A percentile compares a stretch with the other conserved stretches of the same genome.
Conservation (phyloP, 345 rosid genomes). For the Noccaea bulbosa region DNA sequence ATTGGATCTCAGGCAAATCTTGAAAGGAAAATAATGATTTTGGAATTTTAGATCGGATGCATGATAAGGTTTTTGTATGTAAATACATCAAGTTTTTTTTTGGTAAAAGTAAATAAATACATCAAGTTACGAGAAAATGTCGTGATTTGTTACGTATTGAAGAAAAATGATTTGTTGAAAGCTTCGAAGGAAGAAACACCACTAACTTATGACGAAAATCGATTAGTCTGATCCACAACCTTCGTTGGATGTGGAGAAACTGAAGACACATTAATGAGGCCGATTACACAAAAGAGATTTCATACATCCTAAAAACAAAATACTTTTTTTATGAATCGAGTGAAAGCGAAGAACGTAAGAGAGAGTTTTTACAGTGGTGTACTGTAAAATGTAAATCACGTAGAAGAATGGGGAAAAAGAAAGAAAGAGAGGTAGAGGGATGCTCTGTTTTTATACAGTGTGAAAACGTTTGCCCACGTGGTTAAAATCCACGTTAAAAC, state of each 20-base stretch:
- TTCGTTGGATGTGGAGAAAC: slow-evolving; percentile 39
- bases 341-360: slow-evolving; percentile 32
- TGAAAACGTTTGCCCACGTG: slow-evolving; percentile 6
- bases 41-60: slow-evolving; percentile 10
- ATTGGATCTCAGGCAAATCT: not conserved
- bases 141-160: not conserved
- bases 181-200: not conserved
- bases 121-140: not conserved
- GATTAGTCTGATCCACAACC: slow-evolving; percentile 29
- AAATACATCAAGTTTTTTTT: not conserved
- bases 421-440: not conserved
- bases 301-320: not conserved
- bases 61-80: slow-evolving; percentile 5
- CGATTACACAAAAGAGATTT: not conserved
- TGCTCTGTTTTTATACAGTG: slow-evolving; percentile 25
- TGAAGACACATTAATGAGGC: slow-evolving; percentile 15
- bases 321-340: slow-evolving; percentile 15
- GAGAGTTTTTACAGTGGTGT: slow-evolving; percentile 44
- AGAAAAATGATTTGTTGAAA: not conserved
- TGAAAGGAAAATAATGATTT: not conserved
- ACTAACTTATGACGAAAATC: slow-evolving; percentile 39
- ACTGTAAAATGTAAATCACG: slow-evolving; percentile 13
- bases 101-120: too few relatives aligned
- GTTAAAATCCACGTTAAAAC: slow-evolving; percentile 10
- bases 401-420: slow-evolving; percentile 11